A percentile compares a stretch with the other conserved stretches of the same genome.
Evolutionary conservation across 208 protist species (phyloP).

Genomic region (Leishmania gerbilli): DNA sequence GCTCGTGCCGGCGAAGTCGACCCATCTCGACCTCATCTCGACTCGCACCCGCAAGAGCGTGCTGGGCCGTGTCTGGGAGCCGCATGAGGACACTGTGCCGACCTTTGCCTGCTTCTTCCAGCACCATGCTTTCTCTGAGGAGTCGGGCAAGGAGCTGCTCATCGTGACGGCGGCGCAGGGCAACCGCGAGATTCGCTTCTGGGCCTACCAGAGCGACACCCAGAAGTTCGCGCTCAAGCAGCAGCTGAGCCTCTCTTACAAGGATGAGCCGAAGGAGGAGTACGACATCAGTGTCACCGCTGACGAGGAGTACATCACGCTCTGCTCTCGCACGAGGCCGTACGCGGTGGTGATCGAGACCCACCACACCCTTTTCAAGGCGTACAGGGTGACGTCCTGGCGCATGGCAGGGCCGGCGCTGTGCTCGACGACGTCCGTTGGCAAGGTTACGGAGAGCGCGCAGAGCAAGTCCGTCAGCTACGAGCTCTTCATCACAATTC

Average conservation of each 20-base stretch:
- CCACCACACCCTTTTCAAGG: conserved; percentile 74
- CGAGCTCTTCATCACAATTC: conserved; percentile 78
- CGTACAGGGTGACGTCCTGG: conserved; percentile 86
- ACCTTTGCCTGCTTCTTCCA: conserved; percentile 87
- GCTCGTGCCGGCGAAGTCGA: conserved; percentile 68
- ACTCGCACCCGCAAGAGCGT: conserved; percentile 60
- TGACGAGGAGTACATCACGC: conserved; percentile 88
- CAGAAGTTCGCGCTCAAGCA: conserved; percentile 83
- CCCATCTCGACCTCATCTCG: conserved; percentile 79
- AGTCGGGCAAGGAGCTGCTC: conserved; percentile 49
- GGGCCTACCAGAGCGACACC: conserved; percentile 67
- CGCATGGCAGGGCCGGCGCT: conserved; percentile 58
- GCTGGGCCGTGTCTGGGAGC: conserved; percentile 81
- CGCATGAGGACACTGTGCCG: conserved; percentile 70
- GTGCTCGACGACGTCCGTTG: conserved; percentile 67
- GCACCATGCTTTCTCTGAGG: conserved; percentile 52
- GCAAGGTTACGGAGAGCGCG: conserved; percentile 72
- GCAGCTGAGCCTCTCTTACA: conserved; percentile 70
- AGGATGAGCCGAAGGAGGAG: conserved; percentile 30
- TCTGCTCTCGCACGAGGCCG: conserved; percentile 56
- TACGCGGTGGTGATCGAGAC: conserved; percentile 82
- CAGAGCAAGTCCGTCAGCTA: conserved; percentile 73
- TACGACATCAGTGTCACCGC: conserved; percentile 80
- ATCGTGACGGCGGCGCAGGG: conserved; percentile 77
- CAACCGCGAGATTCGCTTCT: conserved; percentile 87